Evolutionary conservation across 345 rosid species (phyloP).

Genomic region (Populus simonii): DNA sequence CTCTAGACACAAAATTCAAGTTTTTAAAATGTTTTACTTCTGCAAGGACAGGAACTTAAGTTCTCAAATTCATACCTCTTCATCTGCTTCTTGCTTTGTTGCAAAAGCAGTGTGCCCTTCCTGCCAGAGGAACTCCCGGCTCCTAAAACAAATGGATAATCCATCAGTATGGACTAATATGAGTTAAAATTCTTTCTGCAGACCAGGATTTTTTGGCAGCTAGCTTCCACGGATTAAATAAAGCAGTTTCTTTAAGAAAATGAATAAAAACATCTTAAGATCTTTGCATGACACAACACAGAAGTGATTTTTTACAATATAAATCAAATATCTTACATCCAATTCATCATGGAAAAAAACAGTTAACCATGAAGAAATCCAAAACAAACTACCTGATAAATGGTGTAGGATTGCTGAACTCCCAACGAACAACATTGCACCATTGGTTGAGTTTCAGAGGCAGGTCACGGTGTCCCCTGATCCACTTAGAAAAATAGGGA

Average conservation of each 20-base stretch:
- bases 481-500: constrained; percentile 97
- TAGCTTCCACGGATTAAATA: background rate
- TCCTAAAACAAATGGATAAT: constrained; percentile 43
- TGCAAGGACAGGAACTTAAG: constrained; percentile 12
- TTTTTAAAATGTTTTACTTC: background rate
- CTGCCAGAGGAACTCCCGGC: constrained; percentile 99
- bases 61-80: constrained; percentile 53
- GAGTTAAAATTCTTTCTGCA: background rate
- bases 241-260: background rate
- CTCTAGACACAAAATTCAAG: background rate
- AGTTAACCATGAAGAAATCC: background rate
- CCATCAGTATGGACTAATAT: background rate
- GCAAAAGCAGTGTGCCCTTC: constrained; percentile 99
- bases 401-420: constrained; percentile 98
- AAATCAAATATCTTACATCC: background rate
- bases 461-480: constrained; percentile 94
- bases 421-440: constrained; percentile 99
- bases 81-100: constrained; percentile 76
- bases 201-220: background rate
- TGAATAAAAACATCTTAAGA: background rate
- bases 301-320: background rate
- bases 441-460: constrained; percentile 95
- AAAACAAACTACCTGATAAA: constrained; percentile 70
- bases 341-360: background rate
- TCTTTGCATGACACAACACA: background rate